These are phyloP conservation scores for Ceratocystis huliohia DNA, from an alignment of 2,329 filamentous ascomycete species.

Conservation along the genomic window DNA sequence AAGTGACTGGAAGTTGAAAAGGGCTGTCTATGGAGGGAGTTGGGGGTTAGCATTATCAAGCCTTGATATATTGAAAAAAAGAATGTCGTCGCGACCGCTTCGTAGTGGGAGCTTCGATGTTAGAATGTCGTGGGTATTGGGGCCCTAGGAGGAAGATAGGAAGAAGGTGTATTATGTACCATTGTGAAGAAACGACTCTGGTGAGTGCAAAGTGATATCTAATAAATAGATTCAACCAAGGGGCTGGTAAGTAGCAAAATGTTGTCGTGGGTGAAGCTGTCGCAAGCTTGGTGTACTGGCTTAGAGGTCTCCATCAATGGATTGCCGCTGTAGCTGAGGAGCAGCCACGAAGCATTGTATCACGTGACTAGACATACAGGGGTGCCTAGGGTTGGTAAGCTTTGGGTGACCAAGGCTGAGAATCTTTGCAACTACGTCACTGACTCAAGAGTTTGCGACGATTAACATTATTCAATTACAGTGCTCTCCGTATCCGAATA, in stretches of 20 bases:
- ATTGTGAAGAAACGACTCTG: background rate
- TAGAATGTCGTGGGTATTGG: background rate
- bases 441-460: background rate
- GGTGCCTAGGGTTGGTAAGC: background rate
- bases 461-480: background rate
- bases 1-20: constrained; percentile 98
- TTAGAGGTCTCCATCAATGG: background rate
- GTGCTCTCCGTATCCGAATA: background rate
- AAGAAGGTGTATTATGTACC: background rate
- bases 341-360: background rate
- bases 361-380: background rate
- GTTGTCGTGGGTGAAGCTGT: background rate
- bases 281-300: background rate
- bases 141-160: background rate
- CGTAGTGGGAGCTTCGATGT: background rate
- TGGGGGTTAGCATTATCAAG: background rate
- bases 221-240: background rate
- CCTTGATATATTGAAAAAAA: background rate
- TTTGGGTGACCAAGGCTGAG: constrained; percentile 1
- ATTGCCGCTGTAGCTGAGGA: background rate
- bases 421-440: constrained; percentile 11
- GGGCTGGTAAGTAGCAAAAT: background rate
- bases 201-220: background rate
- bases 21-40: constrained; percentile 54
- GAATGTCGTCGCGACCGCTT: constrained; percentile 25